A percentile compares a stretch with the other conserved stretches of the same genome.
Conservation (phyloP, 257 asterid genomes). For the Leonotis leonurus region DNA sequence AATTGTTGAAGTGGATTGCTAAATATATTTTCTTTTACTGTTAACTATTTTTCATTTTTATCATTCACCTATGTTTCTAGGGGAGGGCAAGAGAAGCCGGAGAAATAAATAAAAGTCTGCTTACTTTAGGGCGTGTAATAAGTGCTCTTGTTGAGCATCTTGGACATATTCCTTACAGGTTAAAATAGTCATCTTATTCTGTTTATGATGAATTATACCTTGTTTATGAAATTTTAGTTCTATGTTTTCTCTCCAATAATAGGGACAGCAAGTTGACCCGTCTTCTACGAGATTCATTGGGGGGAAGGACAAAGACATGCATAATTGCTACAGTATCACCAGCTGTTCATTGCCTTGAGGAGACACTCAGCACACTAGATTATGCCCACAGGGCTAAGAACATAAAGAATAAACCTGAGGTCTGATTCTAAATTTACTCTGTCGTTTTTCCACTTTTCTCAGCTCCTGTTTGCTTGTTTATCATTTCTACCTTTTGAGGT, state of each 20-base stretch:
- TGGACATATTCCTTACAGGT: constrained; percentile 88
- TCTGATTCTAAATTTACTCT: constrained; percentile 13
- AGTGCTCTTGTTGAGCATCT: constrained; percentile 90
- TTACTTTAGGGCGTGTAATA: constrained; percentile 80
- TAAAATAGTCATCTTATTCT: background rate
- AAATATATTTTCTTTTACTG: background rate
- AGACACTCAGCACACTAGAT: constrained; percentile 84
- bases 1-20: background rate
- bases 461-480: constrained; percentile 5
- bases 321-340: constrained; percentile 91
- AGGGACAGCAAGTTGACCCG: constrained; percentile 93
- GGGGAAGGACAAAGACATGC: constrained; percentile 87
- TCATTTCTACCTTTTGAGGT: background rate
- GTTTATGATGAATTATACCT: background rate
- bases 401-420: constrained; percentile 94
- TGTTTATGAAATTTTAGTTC: background rate
- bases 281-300: constrained; percentile 80
- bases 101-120: constrained; percentile 86
- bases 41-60: background rate
- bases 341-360: constrained; percentile 91
- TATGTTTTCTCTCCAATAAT: constrained; percentile 15
- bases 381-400: constrained; percentile 89
- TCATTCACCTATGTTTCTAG: constrained; percentile 20
- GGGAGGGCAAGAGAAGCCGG: constrained; percentile 96
- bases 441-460: background rate